Conservation (phyloP, 108 stramenopile genomes). For the Skeletonema marinoi region DNA sequence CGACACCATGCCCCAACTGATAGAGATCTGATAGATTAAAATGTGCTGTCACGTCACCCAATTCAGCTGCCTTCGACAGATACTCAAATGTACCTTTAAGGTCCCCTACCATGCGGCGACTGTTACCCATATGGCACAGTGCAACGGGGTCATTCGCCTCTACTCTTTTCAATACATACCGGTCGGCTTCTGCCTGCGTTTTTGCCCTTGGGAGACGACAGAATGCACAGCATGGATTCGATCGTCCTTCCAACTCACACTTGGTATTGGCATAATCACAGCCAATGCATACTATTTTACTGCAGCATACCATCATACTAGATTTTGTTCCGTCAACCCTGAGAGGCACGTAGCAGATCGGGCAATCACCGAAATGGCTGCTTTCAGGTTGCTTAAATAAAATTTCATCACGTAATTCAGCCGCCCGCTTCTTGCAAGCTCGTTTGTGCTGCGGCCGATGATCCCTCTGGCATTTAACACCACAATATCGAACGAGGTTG, state of each 20-base stretch:
- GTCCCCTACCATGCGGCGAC: not conserved
- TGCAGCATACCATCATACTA: not conserved
- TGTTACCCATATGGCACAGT: not conserved
- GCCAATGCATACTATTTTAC: not conserved
- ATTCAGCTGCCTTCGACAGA: not conserved
- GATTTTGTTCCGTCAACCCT: not conserved
- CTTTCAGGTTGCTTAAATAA: not conserved
- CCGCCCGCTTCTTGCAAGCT: not conserved
- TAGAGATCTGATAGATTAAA: not conserved
- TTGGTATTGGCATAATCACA: not conserved
- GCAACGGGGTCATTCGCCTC: not conserved
- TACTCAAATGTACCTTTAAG: not conserved
- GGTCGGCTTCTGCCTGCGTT: not conserved
- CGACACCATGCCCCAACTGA: not conserved
- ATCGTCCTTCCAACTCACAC: not conserved
- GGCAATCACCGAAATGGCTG: not conserved
- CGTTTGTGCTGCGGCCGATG: not conserved
- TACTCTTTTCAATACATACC: not conserved
- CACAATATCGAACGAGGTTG: not conserved
- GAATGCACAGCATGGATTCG: not conserved
- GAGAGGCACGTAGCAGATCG: not conserved
- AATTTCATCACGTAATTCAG: not conserved
- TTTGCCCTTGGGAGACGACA: not conserved
- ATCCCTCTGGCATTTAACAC: not conserved
- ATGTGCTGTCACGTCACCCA: not conserved